Percentiles rank a stretch among this genome's conserved stretches.
Evolutionary conservation across 2,329 filamentous ascomycete species (phyloP).

Genomic region (Xylariaceae sp.): DNA sequence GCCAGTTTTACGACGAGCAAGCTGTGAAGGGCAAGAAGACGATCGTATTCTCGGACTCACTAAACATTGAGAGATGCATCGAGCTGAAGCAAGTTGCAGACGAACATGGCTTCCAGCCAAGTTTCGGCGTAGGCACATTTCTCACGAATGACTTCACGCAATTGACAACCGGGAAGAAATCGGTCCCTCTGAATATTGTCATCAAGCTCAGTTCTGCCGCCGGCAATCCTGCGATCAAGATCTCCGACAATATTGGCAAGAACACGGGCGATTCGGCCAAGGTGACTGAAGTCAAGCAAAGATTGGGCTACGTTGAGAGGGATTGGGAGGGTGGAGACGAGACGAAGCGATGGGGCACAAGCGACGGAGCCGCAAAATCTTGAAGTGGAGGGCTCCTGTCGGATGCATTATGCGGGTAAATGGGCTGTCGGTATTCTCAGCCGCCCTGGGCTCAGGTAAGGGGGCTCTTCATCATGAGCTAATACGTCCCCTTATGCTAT

Average conservation of each 20-base stretch:
- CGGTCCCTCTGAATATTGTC: constrained; percentile 90
- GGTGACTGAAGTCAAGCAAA: constrained; percentile 77
- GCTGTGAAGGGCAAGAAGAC: constrained; percentile 77
- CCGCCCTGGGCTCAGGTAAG: too few species aligned
- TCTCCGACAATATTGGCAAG: constrained; percentile 87
- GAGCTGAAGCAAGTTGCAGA: constrained; percentile 86
- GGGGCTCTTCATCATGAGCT: too few species aligned
- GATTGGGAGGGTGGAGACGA: constrained; percentile 83
- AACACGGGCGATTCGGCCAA: constrained; percentile 84
- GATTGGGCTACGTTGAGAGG: constrained; percentile 81
- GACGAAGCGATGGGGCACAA: constrained; percentile 70
- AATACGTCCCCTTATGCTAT: too few species aligned
- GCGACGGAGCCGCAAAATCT: constrained; percentile 5
- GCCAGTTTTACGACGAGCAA: constrained; percentile 72
- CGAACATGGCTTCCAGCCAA: constrained; percentile 73
- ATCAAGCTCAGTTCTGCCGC: constrained; percentile 89
- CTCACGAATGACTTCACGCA: constrained; percentile 92
- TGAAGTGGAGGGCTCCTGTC: too few species aligned
- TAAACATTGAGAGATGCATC: constrained; percentile 86
- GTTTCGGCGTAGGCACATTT: constrained; percentile 93
- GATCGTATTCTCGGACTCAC: constrained; percentile 92
- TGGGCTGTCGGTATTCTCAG: too few species aligned
- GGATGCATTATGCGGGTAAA: too few species aligned
- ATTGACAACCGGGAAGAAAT: constrained; percentile 71
- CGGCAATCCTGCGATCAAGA: constrained; percentile 82